Evolutionary conservation across 306 rosid species (phyloP), one percentile per base, ranked within the genome.

Genomic region (Vigna hirtella): DNA sequence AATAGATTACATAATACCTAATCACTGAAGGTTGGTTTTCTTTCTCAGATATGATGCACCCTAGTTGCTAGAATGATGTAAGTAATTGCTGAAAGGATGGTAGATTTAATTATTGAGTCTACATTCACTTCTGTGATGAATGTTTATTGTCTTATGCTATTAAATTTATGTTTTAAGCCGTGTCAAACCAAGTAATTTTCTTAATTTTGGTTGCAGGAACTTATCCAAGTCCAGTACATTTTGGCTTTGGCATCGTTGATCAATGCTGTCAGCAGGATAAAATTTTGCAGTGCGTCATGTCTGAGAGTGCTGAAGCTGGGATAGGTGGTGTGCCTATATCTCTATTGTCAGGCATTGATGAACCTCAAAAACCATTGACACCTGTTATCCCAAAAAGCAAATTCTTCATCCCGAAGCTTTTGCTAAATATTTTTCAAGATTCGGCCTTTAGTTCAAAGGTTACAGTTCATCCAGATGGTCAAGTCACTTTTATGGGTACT

Each of bases 391-490:
- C 93, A 28, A 40, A 73, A 82, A 57, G 76, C 52, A 79, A 80
- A 75, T 78, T 85, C 24, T 66, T 73, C 66, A 73, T 82, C 82
- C 88, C 82, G 15, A 86, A 83, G 86, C 85, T 93, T 78, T 76
- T 88, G 73, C 68, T 85, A 68, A 93, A 91, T 84, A 76, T 93
- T 43, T 83, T 89, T 50, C 89, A 88, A 63, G 89, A 88, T 81
- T 87, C 89, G 73, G 84, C 87, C 57, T 63, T 78, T 71, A 79
- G 88, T 85, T 88, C 97, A 40, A 88, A 85, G 77, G 43, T 95
- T 64, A 68, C 81, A 32, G 70, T 91, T 84, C 91, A 80, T 70
- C 93, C 88, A 47, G 91, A 95, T 84, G 99, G 96, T 34, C 89
- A 75, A 72, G 87, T 91, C 82, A 61, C 90, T 63, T 87, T 85